A percentile compares a stretch with the other conserved stretches of the same genome.
phyloP scores from a whole-genome alignment of 371 early-diverging fungal species.

The Mortierella sp. region DNA sequence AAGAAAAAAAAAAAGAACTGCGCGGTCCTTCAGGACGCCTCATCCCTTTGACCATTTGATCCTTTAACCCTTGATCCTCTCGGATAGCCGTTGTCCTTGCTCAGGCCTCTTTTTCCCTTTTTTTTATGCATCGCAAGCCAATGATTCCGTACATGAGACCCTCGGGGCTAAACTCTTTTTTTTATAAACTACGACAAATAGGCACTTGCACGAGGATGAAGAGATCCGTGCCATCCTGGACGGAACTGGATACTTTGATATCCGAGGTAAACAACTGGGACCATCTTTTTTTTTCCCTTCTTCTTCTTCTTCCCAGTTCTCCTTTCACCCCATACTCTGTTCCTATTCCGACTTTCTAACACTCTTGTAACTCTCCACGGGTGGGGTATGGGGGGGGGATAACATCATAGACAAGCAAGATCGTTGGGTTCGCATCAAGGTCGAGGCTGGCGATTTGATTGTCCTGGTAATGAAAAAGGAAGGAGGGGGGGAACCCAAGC shows the following conservation, averaged over 20 bases:
- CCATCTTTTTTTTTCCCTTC: background rate
- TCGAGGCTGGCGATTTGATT: conserved; percentile 85
- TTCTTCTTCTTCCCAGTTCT: too few species aligned
- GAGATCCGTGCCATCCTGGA: conserved; percentile 94
- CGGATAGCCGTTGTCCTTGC: too few species aligned
- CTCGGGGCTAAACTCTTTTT: background rate
- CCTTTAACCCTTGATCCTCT: too few species aligned
- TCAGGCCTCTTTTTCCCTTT: background rate
- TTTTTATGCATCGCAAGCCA: background rate
- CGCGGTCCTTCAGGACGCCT: too few species aligned
- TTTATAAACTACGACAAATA: conserved; percentile 33
- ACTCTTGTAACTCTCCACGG: too few species aligned
- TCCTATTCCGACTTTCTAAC: too few species aligned
- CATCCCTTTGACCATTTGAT: background rate
- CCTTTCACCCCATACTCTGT: too few species aligned
- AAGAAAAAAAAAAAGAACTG: background rate
- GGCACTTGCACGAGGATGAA: conserved; percentile 96
- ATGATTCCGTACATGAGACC: background rate
- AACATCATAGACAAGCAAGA: conserved; percentile 67
- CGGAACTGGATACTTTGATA: conserved; percentile 93
- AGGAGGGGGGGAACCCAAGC: conserved; percentile 9
- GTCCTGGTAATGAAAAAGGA: conserved; percentile 88
- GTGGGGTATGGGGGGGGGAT: too few species aligned
- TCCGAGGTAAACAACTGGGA: conserved; percentile 62
- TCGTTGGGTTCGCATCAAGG: conserved; percentile 90